Base-by-base conservation (phyloP, 805 yeast species). In the Ogataea populi-albae region DNA sequence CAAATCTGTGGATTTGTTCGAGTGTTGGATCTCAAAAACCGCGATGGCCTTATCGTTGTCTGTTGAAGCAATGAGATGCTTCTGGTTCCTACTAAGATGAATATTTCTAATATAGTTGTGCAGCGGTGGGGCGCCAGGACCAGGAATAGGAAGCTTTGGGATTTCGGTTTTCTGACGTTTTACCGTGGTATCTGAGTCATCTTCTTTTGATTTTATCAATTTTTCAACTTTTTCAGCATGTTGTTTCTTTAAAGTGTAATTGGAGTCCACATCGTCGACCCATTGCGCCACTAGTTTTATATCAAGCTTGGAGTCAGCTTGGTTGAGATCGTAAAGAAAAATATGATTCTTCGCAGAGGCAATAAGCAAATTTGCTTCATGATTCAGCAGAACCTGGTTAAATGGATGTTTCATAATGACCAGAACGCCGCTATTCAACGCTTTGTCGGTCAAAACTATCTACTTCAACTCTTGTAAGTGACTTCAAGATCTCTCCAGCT, bases 31-130 rank as follows among this genome's bases (percentile, higher is more conserved):
- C 39, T 69, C 65, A 41, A 86, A 79, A 7, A 87, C 71, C 4
- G 84, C 67, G 12, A 79, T 80, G 3, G 94, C 79, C 60, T 91
- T 93, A 54, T 85, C 94, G 38, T 81, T 82, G 54, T 86, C 95
- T 3, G 94, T 80, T 28, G 86, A 78, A 1, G 78, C 83, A 17
- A 85, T 66, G 23, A 89, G 56, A 49, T 69, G 66, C 26, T 66
- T 57, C 30, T 78, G 83, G 46, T 73, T 65, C 17, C 74, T 62
- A 6, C 78, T 64, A 34, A 86, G 53, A 6, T 63, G 59, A 44
- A 89, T 57, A 16, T 78, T 71, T 55, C 95, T 73, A 32, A 89
- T 76, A 48, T 81, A 78, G 43, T 81, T 81, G 55, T 71, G 77
- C 17, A 75, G 68, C 33, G 75, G 77, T 17, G 86, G 84, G 4